Percentiles rank a stretch among this genome's conserved stretches.
Evolutionary conservation across 208 protist species (phyloP).

Genomic region (Trypanosoma grayi): DNA sequence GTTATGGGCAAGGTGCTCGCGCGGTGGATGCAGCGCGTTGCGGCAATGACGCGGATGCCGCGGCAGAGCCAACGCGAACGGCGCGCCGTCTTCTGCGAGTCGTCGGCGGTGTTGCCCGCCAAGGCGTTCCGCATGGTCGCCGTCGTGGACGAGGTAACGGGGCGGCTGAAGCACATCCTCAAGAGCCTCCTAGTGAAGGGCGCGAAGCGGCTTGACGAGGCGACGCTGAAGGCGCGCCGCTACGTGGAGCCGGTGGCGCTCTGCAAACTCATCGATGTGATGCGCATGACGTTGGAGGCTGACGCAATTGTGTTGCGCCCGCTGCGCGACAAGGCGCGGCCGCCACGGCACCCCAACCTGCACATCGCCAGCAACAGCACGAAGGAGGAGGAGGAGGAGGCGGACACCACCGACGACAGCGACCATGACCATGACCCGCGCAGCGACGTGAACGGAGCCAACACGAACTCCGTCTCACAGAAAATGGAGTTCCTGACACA

Average conservation of each 20-base stretch:
- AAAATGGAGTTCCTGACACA: constrained; percentile 87
- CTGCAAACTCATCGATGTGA: constrained; percentile 83
- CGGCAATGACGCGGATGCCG: constrained; percentile 32
- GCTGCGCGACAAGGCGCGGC: constrained; percentile 54
- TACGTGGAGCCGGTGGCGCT: constrained; percentile 73
- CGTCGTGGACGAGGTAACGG: constrained; percentile 57
- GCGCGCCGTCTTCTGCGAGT: constrained; percentile 56
- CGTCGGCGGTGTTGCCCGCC: constrained; percentile 55
- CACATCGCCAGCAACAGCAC: constrained; percentile 21
- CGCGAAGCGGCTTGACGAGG: constrained; percentile 65
- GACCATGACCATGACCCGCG: constrained; percentile 75
- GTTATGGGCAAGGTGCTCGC: constrained; percentile 60
- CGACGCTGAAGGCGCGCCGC: constrained; percentile 43
- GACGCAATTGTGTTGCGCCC: constrained; percentile 76
- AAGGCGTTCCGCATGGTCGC: constrained; percentile 78
- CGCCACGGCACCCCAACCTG: constrained; percentile 75
- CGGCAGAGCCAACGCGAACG: constrained; percentile 60
- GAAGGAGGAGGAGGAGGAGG: constrained; percentile 65
- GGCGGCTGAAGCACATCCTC: constrained; percentile 69
- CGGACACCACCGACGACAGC: constrained; percentile 70
- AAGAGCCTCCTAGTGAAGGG: constrained; percentile 73
- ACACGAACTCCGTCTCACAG: constrained; percentile 75
- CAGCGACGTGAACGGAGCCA: constrained; percentile 51
- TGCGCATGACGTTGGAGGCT: constrained; percentile 66
- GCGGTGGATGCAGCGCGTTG: constrained; percentile 59